Conservation (phyloP, 768 basidiomycete genomes). For the Leccinellum rugosiceps region DNA sequence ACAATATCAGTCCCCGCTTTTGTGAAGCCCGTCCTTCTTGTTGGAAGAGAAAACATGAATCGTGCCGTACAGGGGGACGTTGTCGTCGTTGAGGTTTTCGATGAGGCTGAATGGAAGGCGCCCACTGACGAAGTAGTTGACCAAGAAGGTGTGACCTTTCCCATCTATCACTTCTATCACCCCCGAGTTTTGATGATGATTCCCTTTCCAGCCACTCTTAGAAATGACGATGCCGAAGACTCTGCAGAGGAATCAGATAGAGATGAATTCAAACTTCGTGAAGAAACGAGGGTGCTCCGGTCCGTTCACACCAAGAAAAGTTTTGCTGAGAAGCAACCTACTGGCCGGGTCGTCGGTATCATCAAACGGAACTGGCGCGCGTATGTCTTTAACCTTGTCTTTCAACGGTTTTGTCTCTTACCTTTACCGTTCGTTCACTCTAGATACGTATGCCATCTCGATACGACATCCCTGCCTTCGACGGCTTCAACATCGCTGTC, state of each 20-base stretch:
- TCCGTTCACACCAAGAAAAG: slow-evolving; percentile 22
- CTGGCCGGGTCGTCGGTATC: slow-evolving; percentile 86
- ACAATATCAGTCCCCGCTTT: slow-evolving; percentile 74
- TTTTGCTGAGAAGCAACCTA: slow-evolving; percentile 74
- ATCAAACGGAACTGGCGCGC: slow-evolving; percentile 96
- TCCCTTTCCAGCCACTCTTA: slow-evolving; percentile 58
- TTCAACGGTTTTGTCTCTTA: slow-evolving; percentile 42
- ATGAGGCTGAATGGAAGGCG: slow-evolving; percentile 87
- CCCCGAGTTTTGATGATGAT: background rate
- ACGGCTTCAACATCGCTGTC: slow-evolving; percentile 74
- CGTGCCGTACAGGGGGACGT: slow-evolving; percentile 91
- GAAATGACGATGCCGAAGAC: slow-evolving; percentile 84
- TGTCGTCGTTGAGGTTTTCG: slow-evolving; percentile 86
- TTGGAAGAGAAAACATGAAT: slow-evolving; percentile 93
- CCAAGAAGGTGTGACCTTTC: slow-evolving; percentile 65
- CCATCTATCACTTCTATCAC: background rate
- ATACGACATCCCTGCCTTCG: slow-evolving; percentile 81
- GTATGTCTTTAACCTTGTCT: slow-evolving; percentile 42
- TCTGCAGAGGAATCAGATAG: slow-evolving; percentile 58
- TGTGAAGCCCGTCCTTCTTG: slow-evolving; percentile 74
- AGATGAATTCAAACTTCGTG: slow-evolving; percentile 34
- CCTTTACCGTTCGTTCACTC: slow-evolving; percentile 34
- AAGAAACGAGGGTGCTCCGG: slow-evolving; percentile 41
- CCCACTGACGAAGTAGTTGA: slow-evolving; percentile 92
- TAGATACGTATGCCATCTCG: slow-evolving; percentile 95